Base-by-base conservation (phyloP, 805 yeast genomes). In the Teunomyces tritomae region DNA sequence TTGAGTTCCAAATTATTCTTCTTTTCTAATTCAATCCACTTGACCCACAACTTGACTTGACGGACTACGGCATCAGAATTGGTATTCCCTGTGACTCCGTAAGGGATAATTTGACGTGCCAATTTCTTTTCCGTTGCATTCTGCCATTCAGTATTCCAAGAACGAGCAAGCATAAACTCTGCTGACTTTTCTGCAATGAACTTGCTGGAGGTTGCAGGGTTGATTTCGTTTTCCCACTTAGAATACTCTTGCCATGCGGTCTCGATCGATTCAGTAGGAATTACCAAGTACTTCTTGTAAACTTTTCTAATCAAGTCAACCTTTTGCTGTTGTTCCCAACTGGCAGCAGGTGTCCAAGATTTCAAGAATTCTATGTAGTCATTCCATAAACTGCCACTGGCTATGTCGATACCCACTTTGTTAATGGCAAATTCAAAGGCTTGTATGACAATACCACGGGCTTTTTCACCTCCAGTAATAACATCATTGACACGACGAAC, bases 271-370 rank as follows among this genome's bases (percentile, higher is more conserved):
- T 78, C 77, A 26, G 88, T 74, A 3, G 99, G 99, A n/a, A 83
- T 76, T n/a, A 78, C 71, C 14, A 90, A 73, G 53, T 86, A 82
- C 49, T 79, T 79, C 54, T 85, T 80, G 64, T 85, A 89, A 4
- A 86, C 76, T 52, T 82, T 83, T 57, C 98, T 77, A 41, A 87
- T 79, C 58, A 84, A 71, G 58, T 89, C 96, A 58, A 79, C 77
- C 53, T 87, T 85, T 56, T 87, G 91, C 61, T 87, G 90, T 53
- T 82, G 85, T 61, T 92, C 98, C 86, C 92, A 89, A 39, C 84
- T 80, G 30, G 84, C 82, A 13, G 81, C 76, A 2, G 96, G 91
- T 43, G 82, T 82, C 92, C 94, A 87, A 29, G 79, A 71, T 53
- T 82, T 84, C 51, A 90, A 75, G 58, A 89, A 90, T 8, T 78